phyloP scores from a whole-genome alignment of 805 yeast genomes.

The Spathaspora boniae region DNA sequence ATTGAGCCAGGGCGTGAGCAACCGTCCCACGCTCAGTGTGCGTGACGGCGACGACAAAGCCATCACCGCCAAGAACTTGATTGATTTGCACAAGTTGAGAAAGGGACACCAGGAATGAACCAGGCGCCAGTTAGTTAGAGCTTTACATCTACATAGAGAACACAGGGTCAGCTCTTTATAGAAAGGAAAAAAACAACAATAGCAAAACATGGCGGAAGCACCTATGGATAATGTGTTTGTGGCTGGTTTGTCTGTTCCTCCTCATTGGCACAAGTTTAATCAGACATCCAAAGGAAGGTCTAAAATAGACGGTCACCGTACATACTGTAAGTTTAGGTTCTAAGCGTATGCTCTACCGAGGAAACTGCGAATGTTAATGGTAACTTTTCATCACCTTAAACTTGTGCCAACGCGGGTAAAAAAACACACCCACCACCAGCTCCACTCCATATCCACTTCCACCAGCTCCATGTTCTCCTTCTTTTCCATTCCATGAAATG shows the following conservation, averaged over 20 bases:
- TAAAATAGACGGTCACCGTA: slow-evolving; percentile 83
- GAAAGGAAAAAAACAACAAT: too few relatives aligned
- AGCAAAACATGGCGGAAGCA: too few relatives aligned
- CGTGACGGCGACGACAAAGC: slow-evolving; percentile 3
- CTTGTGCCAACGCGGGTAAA: too few relatives aligned
- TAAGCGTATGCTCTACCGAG: slow-evolving; percentile 83
- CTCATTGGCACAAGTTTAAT: too few relatives aligned
- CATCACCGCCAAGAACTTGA: slow-evolving; percentile 1
- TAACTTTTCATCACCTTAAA: slow-evolving; percentile 64
- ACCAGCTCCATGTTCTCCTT: background rate
- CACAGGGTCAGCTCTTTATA: too few relatives aligned
- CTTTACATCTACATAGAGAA: too few relatives aligned
- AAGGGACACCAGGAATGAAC: background rate
- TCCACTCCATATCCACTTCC: background rate
- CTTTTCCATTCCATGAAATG: background rate
- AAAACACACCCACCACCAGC: too few relatives aligned
- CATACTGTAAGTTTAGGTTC: slow-evolving; percentile 74
- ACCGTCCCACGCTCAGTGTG: background rate
- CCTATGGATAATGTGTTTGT: too few relatives aligned
- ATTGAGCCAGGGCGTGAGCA: slow-evolving; percentile 9
- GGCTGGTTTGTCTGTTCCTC: too few relatives aligned
- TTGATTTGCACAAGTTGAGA: slow-evolving; percentile 2
- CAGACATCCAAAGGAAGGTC: slow-evolving; percentile 96
- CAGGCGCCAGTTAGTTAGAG: background rate
- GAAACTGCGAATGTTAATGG: slow-evolving; percentile 92